Evolutionary conservation across 148 eudicot genomes (phyloP).

Genomic region (Cornus controversa): DNA sequence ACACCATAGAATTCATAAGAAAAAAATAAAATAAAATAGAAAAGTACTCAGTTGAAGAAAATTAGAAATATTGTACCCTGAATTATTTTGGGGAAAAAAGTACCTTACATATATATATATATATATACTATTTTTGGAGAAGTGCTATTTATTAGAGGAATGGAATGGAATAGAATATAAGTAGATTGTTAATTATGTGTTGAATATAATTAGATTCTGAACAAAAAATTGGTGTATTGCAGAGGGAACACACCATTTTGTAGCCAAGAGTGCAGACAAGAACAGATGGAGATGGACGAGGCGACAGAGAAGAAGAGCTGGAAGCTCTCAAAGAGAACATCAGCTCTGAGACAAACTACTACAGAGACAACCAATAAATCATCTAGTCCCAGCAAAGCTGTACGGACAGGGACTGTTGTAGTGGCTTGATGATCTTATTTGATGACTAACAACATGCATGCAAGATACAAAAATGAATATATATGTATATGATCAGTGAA

Average conservation of each 20-base stretch:
- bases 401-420: slow-evolving; percentile 34
- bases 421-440: slow-evolving; percentile 34
- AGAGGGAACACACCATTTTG: slow-evolving; percentile 92
- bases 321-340: slow-evolving; percentile 37
- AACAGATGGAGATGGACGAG: slow-evolving; percentile 75
- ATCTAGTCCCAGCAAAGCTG: slow-evolving; percentile 24
- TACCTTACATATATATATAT: too few species aligned
- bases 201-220: not conserved
- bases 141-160: not conserved
- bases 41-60: too few species aligned
- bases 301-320: slow-evolving; percentile 41
- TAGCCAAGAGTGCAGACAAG: slow-evolving; percentile 83
- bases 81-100: too few species aligned
- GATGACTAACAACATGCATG: too few species aligned
- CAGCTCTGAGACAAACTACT: slow-evolving; percentile 6
- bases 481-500: too few species aligned
- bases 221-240: slow-evolving; percentile 15
- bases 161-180: not conserved
- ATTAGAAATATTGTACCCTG: too few species aligned
- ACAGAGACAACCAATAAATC: slow-evolving; percentile 27
- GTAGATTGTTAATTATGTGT: not conserved
- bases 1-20: too few species aligned
- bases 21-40: too few species aligned
- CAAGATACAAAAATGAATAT: too few species aligned
- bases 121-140: too few species aligned